Percentiles rank a stretch among this genome's conserved stretches.
These are phyloP conservation scores for Knufia petricola DNA, from an alignment of 2,329 filamentous ascomycete genomes.

Conservation along the genomic window DNA sequence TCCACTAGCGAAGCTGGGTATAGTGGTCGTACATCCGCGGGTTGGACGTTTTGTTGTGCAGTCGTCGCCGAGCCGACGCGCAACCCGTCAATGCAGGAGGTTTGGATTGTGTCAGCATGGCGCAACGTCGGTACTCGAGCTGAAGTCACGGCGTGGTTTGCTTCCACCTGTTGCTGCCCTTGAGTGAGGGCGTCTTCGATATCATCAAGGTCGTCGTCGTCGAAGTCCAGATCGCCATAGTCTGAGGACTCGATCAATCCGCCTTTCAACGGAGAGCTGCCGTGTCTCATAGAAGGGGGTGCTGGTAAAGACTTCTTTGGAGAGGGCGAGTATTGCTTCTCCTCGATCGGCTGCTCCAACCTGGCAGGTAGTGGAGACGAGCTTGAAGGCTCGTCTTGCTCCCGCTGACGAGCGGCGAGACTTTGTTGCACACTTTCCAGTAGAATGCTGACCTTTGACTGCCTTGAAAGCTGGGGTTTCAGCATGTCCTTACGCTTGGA, in stretches of 20 bases:
- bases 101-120: background rate
- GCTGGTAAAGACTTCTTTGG: background rate
- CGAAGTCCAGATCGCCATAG: conserved; percentile 30
- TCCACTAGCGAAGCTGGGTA: background rate
- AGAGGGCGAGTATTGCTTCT: background rate
- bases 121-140: background rate
- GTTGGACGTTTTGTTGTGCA: background rate
- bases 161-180: conserved; percentile 1
- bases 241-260: conserved; percentile 8
- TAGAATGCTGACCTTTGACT: conserved; percentile 46
- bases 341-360: background rate
- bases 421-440: conserved; percentile 56
- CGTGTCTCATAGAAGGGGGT: background rate
- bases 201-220: conserved; percentile 38
- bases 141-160: background rate
- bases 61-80: background rate
- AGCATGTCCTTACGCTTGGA: conserved; percentile 33
- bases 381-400: conserved; percentile 30
- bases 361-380: conserved; percentile 35
- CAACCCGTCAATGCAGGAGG: background rate
- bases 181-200: conserved; percentile 23
- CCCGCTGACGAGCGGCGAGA: conserved; percentile 27
- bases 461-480: conserved; percentile 31
- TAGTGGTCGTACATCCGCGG: background rate
- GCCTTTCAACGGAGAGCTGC: conserved; percentile 1